phyloP scores from a whole-genome alignment of 768 basidiomycete species.

The Pholiota microspora region DNA sequence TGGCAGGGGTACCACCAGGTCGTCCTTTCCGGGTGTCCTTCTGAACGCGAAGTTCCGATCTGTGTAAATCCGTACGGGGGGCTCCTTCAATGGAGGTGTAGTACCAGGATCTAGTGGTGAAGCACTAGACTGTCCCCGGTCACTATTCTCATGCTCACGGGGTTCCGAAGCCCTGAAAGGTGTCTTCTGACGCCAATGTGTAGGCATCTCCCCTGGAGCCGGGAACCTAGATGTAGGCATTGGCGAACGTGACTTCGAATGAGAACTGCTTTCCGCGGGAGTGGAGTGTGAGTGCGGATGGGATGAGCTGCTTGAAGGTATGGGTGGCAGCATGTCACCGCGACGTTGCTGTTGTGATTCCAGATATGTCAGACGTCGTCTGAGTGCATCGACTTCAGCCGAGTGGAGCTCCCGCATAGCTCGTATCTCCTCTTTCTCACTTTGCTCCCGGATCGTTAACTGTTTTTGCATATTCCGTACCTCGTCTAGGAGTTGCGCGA shows the following conservation, averaged over 20 bases:
- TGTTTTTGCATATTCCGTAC: constrained; percentile 21
- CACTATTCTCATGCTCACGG: neutral
- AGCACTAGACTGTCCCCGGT: neutral
- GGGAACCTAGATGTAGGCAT: too few species aligned
- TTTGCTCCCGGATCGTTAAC: constrained; percentile 10
- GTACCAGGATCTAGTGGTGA: neutral
- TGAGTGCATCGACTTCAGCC: constrained; percentile 24
- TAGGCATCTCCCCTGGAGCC: too few species aligned
- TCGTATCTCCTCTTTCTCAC: constrained; percentile 20
- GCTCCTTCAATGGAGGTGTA: too few species aligned
- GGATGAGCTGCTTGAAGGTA: neutral
- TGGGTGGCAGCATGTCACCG: neutral
- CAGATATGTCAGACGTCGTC: constrained; percentile 20
- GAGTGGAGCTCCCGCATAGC: constrained; percentile 21
- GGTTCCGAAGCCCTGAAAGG: too few species aligned
- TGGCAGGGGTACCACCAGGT: constrained; percentile 13
- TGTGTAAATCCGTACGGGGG: constrained; percentile 9
- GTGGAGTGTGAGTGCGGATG: neutral
- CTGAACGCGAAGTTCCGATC: constrained; percentile 9
- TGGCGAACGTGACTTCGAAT: neutral
- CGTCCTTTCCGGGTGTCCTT: constrained; percentile 9
- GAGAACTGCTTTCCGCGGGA: neutral
- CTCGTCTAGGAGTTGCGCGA: constrained; percentile 20
- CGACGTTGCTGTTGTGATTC: constrained; percentile 16
- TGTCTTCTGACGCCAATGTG: too few species aligned